Evolutionary conservation across 2,329 filamentous ascomycete species (phyloP).

Genomic region (Orbilia brochopaga): DNA sequence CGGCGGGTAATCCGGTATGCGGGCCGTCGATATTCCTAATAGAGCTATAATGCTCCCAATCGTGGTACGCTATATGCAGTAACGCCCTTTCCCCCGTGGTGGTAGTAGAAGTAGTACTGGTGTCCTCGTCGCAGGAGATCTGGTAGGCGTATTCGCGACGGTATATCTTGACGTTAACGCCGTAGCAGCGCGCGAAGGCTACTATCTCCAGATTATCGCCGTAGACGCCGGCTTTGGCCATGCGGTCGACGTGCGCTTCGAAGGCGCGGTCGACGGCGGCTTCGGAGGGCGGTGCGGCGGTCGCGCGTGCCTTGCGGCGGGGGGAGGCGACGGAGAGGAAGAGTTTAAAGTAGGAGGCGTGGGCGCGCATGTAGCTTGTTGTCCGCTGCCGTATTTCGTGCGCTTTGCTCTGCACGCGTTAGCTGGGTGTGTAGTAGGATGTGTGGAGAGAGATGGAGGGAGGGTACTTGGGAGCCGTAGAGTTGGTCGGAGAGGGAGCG

Average conservation of each 20-base stretch:
- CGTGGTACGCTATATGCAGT: constrained; percentile 69
- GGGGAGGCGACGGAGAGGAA: constrained; percentile 66
- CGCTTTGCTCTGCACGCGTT: constrained; percentile 10
- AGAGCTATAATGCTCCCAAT: constrained; percentile 71
- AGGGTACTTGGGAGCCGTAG: constrained; percentile 45
- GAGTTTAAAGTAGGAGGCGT: constrained; percentile 68
- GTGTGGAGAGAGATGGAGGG: constrained; percentile 10
- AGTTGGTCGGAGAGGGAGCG: constrained; percentile 55
- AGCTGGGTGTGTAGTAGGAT: background rate
- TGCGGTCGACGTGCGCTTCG: constrained; percentile 65
- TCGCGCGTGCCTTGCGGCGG: constrained; percentile 61
- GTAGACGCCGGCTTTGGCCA: constrained; percentile 68
- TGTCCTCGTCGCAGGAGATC: constrained; percentile 58
- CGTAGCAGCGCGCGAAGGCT: constrained; percentile 69
- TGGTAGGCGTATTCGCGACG: constrained; percentile 63
- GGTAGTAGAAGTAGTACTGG: constrained; percentile 55
- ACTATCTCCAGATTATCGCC: constrained; percentile 72
- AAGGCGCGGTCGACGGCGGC: constrained; percentile 64
- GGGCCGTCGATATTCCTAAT: constrained; percentile 68
- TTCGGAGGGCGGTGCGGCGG: constrained; percentile 63
- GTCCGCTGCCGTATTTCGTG: constrained; percentile 65
- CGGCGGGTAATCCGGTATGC: constrained; percentile 64
- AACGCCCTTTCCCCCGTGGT: constrained; percentile 54
- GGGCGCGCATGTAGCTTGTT: constrained; percentile 64
- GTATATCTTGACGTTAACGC: constrained; percentile 69